Evolutionary conservation across 345 rosid genomes (phyloP).

Genomic region (Acer saccharum): DNA sequence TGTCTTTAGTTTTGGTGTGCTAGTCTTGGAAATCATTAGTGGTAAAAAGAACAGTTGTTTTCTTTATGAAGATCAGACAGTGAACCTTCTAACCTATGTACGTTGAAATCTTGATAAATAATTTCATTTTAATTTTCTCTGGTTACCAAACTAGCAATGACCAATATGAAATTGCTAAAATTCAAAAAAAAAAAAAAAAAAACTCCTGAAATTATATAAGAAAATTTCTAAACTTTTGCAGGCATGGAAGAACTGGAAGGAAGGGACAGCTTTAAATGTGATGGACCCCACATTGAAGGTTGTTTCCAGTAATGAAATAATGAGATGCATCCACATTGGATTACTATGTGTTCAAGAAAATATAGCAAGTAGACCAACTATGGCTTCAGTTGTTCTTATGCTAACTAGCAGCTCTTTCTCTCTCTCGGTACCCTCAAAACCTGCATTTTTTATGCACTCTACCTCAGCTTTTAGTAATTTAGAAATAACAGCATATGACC

Average conservation of each 20-base stretch:
- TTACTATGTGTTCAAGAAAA: conserved; percentile 61
- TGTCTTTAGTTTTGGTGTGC: too few species aligned
- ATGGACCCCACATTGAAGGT: conserved; percentile 38
- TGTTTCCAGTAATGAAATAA: conserved; percentile 37
- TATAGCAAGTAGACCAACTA: conserved; percentile 41
- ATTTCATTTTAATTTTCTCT: too few species aligned
- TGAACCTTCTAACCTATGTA: too few species aligned
- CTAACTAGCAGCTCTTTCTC: conserved; percentile 43
- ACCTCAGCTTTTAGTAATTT: neutral
- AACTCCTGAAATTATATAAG: too few species aligned
- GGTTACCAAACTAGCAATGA: too few species aligned
- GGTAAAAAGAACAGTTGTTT: too few species aligned
- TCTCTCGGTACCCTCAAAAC: conserved; percentile 42
- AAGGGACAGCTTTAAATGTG: conserved; percentile 31
- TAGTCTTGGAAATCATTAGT: too few species aligned
- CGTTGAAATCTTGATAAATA: too few species aligned
- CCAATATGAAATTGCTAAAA: too few species aligned
- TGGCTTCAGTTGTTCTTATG: conserved; percentile 50
- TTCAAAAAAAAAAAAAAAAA: too few species aligned
- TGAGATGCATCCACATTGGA: conserved; percentile 58
- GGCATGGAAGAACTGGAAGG: conserved; percentile 64
- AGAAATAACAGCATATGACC: neutral
- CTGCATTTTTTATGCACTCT: conserved; percentile 38
- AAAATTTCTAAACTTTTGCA: conserved; percentile 13
- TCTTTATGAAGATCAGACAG: too few species aligned